These are phyloP conservation scores for Mycocentrospora acerina DNA, from an alignment of 2,329 filamentous ascomycete species.

Conservation along the genomic window DNA sequence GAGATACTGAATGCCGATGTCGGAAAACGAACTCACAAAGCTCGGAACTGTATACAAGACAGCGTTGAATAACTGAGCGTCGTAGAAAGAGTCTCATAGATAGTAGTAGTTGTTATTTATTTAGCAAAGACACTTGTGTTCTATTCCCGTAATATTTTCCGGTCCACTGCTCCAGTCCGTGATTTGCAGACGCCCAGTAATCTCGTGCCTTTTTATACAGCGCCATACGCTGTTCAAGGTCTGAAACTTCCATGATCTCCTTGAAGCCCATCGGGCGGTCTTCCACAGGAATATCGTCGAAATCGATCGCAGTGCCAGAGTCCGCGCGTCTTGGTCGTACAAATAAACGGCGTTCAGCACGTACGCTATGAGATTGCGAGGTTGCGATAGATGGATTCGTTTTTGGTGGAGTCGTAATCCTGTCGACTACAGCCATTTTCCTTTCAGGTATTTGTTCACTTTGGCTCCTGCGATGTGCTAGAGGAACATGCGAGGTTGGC, in stretches of 20 bases:
- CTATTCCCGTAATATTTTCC: too few species aligned
- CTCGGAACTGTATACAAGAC: too few species aligned
- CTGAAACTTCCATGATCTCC: slow-evolving; percentile 30
- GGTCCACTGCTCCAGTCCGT: slow-evolving; percentile 35
- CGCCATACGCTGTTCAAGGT: slow-evolving; percentile 30
- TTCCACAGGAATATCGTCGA: slow-evolving; percentile 17
- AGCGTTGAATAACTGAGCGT: too few species aligned
- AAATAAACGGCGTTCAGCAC: too few species aligned
- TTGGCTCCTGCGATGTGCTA: slow-evolving; percentile 7
- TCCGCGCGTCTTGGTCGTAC: slow-evolving; percentile 27
- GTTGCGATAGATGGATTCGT: too few species aligned
- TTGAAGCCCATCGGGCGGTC: slow-evolving; percentile 33
- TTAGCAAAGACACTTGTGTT: too few species aligned
- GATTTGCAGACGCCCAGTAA: slow-evolving; percentile 40
- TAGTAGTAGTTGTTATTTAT: too few species aligned
- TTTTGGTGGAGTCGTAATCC: slow-evolving; percentile 1
- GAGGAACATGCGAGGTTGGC: slow-evolving; percentile 18
- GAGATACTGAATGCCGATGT: too few species aligned
- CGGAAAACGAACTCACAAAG: too few species aligned
- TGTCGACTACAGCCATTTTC: slow-evolving; percentile 3
- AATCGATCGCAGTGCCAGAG: slow-evolving; percentile 35
- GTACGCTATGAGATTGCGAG: too few species aligned
- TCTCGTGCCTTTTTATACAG: slow-evolving; percentile 36
- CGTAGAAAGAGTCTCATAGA: too few species aligned
- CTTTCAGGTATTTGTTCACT: slow-evolving; percentile 3